These are phyloP conservation scores for Blepharisma undulans DNA, from an alignment of 169 alveolate genomes.

Conservation along the genomic window DNA sequence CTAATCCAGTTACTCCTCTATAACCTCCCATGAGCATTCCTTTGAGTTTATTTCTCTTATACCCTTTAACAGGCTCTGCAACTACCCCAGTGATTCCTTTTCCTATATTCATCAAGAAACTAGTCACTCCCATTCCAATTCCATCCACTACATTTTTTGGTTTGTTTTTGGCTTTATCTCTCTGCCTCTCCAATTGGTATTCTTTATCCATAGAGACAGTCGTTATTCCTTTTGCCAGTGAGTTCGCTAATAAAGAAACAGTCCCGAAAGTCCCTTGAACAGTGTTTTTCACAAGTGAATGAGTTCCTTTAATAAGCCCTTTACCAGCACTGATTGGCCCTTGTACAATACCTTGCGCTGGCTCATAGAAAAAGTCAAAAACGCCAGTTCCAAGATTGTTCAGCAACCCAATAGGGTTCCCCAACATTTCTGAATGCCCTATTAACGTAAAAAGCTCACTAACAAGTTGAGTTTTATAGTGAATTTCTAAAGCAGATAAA, in stretches of 20 bases:
- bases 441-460: constrained; percentile 68
- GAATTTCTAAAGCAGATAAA: constrained; percentile 46
- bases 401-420: constrained; percentile 82
- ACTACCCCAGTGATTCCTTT: constrained; percentile 83
- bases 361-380: constrained; percentile 78
- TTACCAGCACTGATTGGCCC: constrained; percentile 83
- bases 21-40: constrained; percentile 75
- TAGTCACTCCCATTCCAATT: constrained; percentile 68
- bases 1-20: constrained; percentile 83
- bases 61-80: constrained; percentile 80
- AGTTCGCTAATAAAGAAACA: constrained; percentile 72
- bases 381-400: constrained; percentile 83
- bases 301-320: constrained; percentile 82
- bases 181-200: constrained; percentile 69
- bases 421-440: constrained; percentile 82
- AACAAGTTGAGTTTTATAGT: constrained; percentile 64
- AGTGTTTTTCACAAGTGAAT: constrained; percentile 76
- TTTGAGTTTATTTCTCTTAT: constrained; percentile 67
- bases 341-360: constrained; percentile 80
- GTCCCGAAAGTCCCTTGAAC: constrained; percentile 84
- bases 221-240: constrained; percentile 76
- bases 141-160: constrained; percentile 79
- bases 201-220: constrained; percentile 69
- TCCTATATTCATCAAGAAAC: constrained; percentile 63
- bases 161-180: constrained; percentile 53